These are phyloP conservation scores for Leishmania amazonensis DNA, from an alignment of 208 protist genomes.

Conservation along the genomic window DNA sequence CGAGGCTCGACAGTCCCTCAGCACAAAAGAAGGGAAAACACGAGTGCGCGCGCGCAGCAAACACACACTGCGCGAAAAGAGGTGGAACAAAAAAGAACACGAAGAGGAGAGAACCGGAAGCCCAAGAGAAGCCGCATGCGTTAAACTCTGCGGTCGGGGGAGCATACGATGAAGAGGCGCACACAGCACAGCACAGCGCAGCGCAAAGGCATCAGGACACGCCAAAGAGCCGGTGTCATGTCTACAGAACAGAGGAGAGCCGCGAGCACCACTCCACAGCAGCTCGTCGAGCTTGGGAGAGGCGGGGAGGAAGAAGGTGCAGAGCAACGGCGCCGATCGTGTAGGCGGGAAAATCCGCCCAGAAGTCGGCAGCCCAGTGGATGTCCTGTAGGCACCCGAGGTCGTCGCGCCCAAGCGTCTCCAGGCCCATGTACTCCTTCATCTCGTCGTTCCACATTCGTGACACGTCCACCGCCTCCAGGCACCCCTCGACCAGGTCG, in stretches of 20 bases:
- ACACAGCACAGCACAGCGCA: too few species aligned
- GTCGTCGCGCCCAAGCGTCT: conserved; percentile 73
- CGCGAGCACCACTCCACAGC: background rate
- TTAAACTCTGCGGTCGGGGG: background rate
- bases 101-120: background rate
- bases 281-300: background rate
- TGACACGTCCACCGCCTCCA: conserved; percentile 69
- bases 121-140: background rate
- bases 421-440: conserved; percentile 76
- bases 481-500: conserved; percentile 66
- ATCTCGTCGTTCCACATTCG: conserved; percentile 81
- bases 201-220: background rate
- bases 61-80: background rate
- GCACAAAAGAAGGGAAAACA: background rate
- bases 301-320: background rate
- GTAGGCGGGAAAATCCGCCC: conserved; percentile 89
- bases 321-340: conserved; percentile 57
- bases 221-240: background rate
- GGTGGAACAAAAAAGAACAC: background rate
- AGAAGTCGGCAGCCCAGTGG: conserved; percentile 69
- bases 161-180: background rate
- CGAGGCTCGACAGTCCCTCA: too few species aligned
- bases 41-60: background rate
- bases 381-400: conserved; percentile 86
- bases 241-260: background rate